Conservation (phyloP, 257 asterid species). For the Henckelia pumila region DNA sequence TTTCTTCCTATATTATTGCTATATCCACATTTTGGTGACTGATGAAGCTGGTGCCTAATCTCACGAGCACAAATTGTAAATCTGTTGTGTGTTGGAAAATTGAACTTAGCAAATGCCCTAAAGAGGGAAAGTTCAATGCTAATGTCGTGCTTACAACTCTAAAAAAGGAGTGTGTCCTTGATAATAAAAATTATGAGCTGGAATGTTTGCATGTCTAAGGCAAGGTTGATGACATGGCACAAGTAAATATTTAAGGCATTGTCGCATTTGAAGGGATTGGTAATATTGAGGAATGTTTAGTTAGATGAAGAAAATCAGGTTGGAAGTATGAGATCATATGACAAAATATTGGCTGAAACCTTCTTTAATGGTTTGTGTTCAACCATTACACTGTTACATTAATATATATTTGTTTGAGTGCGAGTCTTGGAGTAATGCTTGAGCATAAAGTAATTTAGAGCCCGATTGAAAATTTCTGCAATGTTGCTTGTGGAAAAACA, state of each 20-base stretch:
- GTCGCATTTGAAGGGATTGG: not conserved
- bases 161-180: not conserved
- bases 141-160: not conserved
- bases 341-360: not conserved
- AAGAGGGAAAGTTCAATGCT: constrained; percentile 5
- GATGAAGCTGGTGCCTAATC: constrained; percentile 1
- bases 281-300: not conserved
- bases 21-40: constrained; percentile 16
- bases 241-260: not conserved
- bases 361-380: not conserved
- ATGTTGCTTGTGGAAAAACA: not conserved
- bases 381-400: not conserved
- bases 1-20: constrained; percentile 1
- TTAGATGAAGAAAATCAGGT: not conserved
- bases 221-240: constrained; percentile 12
- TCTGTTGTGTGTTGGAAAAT: not conserved
- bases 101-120: not conserved
- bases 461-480: constrained; percentile 2
- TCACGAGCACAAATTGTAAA: not conserved
- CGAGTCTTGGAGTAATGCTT: not conserved
- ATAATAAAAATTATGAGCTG: too few relatives aligned
- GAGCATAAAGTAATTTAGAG: too few relatives aligned
- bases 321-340: not conserved
- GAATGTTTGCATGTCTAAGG: too few relatives aligned
- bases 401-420: not conserved